A percentile compares a stretch with the other conserved stretches of the same genome.
phyloP scores from a whole-genome alignment of 2,329 filamentous ascomycete genomes.

The Colletotrichum magnum region DNA sequence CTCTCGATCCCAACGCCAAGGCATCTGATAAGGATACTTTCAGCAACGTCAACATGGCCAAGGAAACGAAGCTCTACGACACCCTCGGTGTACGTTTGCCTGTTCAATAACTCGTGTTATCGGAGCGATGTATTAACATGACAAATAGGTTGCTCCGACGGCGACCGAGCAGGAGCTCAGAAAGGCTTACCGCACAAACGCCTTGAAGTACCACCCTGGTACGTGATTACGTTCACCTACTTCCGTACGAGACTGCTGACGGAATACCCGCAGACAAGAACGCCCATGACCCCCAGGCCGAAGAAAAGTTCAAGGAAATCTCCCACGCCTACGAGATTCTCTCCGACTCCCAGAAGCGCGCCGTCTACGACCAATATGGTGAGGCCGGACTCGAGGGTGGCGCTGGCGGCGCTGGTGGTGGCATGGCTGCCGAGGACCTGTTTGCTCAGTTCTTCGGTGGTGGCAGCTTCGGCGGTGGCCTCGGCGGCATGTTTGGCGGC shows the following conservation, averaged over 20 bases:
- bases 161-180: constrained; percentile 90
- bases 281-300: constrained; percentile 89
- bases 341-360: constrained; percentile 91
- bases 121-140: background rate
- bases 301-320: constrained; percentile 98
- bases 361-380: constrained; percentile 96
- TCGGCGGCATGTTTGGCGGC: constrained; percentile 83
- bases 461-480: constrained; percentile 78
- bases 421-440: constrained; percentile 96
- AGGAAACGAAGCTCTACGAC: constrained; percentile 86
- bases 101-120: background rate
- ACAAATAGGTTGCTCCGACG: constrained; percentile 77
- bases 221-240: constrained; percentile 51
- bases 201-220: constrained; percentile 89
- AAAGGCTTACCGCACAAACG: constrained; percentile 88
- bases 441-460: constrained; percentile 97
- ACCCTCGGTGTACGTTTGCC: constrained; percentile 76
- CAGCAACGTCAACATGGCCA: constrained; percentile 71
- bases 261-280: constrained; percentile 84
- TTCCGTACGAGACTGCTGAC: constrained; percentile 11
- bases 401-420: constrained; percentile 76
- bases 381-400: constrained; percentile 96
- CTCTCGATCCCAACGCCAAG: constrained; percentile 18
- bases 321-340: constrained; percentile 97
- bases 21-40: constrained; percentile 28